Percentiles rank a stretch among this genome's conserved stretches.
phyloP scores from a whole-genome alignment of 495 filamentous ascomycete species.

The Aspergillus olivimuriae region DNA sequence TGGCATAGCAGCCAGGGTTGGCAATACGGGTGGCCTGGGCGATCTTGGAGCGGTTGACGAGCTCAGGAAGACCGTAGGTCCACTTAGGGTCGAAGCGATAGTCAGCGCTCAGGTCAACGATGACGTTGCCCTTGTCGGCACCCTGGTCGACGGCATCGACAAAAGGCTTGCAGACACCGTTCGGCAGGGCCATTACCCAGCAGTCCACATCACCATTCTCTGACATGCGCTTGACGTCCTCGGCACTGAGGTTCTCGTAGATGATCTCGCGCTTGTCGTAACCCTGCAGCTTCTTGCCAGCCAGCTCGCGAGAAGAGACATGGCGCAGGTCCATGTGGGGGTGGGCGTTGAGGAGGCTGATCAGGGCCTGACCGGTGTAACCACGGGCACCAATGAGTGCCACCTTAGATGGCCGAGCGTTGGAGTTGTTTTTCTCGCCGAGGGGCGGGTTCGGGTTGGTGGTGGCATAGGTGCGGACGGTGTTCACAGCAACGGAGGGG shows the following conservation, averaged over 20 bases:
- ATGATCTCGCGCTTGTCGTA: slow-evolving; percentile 90
- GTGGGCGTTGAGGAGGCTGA: slow-evolving; percentile 81
- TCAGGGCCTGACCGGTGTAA: slow-evolving; percentile 91
- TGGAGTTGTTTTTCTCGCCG: slow-evolving; percentile 86
- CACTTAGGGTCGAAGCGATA: slow-evolving; percentile 87
- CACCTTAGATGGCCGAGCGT: slow-evolving; percentile 71
- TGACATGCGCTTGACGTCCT: slow-evolving; percentile 88
- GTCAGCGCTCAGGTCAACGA: slow-evolving; percentile 91
- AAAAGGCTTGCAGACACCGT: slow-evolving; percentile 94
- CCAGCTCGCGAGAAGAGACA: slow-evolving; percentile 91
- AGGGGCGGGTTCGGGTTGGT: slow-evolving; percentile 97
- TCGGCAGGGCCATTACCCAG: slow-evolving; percentile 97
- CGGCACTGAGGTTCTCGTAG: slow-evolving; percentile 85
- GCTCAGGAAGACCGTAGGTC: slow-evolving; percentile 94
- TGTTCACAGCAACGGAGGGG: slow-evolving; percentile 22
- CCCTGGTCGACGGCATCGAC: slow-evolving; percentile 84
- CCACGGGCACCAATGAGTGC: slow-evolving; percentile 93
- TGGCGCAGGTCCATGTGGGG: slow-evolving; percentile 91
- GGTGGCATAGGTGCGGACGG: slow-evolving; percentile 49
- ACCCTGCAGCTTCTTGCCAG: slow-evolving; percentile 82
- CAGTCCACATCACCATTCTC: slow-evolving; percentile 89
- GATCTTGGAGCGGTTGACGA: slow-evolving; percentile 71
- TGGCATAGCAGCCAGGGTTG: slow-evolving; percentile 96
- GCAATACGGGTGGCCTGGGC: slow-evolving; percentile 79
- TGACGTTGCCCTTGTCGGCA: slow-evolving; percentile 65